A percentile compares a stretch with the other conserved stretches of the same genome.
Evolutionary conservation across 2,329 filamentous ascomycete species (phyloP).

Genomic region (Teratosphaeria destructans): DNA sequence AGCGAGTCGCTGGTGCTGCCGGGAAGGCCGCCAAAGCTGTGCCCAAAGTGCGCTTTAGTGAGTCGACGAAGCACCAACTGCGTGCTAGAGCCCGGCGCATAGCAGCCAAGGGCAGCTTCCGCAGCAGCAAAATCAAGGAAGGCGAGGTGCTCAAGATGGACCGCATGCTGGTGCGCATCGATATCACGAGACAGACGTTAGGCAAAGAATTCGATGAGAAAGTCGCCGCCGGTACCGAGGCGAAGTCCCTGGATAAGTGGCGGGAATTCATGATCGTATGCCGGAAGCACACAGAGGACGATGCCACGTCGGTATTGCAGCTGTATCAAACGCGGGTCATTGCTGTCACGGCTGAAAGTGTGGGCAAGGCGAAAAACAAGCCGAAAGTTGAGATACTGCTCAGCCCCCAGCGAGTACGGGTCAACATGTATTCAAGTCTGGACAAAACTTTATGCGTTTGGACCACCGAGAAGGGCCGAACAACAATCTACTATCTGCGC

Average conservation of each 20-base stretch:
- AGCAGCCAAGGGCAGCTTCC: slow-evolving; percentile 17
- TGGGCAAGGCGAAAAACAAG: slow-evolving; percentile 41
- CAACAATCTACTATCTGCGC: slow-evolving; percentile 52
- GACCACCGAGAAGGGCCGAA: slow-evolving; percentile 43
- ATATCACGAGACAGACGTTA: slow-evolving; percentile 38
- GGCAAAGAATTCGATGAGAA: slow-evolving; percentile 56
- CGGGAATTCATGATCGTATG: slow-evolving; percentile 54
- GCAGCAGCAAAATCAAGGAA: slow-evolving; percentile 33
- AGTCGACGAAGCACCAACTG: slow-evolving; percentile 21
- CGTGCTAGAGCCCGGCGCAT: slow-evolving; percentile 20
- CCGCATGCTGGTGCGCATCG: slow-evolving; percentile 56
- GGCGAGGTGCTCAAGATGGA: slow-evolving; percentile 58
- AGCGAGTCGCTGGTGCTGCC: slow-evolving; percentile 6
- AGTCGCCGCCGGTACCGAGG: slow-evolving; percentile 48
- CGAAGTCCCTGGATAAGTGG: slow-evolving; percentile 53
- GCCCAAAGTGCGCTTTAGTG: slow-evolving; percentile 20
- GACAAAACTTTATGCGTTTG: slow-evolving; percentile 59
- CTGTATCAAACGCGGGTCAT: slow-evolving; percentile 40
- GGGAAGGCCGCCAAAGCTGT: slow-evolving; percentile 5
- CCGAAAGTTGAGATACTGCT: slow-evolving; percentile 50
- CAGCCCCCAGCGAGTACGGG: slow-evolving; percentile 41
- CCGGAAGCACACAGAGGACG: slow-evolving; percentile 44
- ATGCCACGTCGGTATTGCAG: slow-evolving; percentile 31
- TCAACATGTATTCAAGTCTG: slow-evolving; percentile 55
- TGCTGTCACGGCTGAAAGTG: slow-evolving; percentile 43